Evolutionary conservation across 805 yeast genomes (phyloP).

Genomic region (Pichia gijzeniarum): DNA sequence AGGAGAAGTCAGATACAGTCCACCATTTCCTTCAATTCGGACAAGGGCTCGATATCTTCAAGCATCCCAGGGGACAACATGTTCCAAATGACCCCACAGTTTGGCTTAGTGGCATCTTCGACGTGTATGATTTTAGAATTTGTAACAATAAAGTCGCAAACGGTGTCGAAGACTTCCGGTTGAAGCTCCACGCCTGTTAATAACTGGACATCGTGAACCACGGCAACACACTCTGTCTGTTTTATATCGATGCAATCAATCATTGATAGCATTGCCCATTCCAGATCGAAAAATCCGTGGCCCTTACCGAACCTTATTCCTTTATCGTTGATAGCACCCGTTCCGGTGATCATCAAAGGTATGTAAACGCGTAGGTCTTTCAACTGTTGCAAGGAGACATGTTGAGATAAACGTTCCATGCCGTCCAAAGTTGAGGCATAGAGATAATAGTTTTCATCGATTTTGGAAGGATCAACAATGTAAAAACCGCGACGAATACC

Average conservation of each 20-base stretch:
- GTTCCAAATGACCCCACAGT: slow-evolving; percentile 27
- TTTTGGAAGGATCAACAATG: slow-evolving; percentile 21
- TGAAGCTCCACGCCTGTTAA: slow-evolving; percentile 20
- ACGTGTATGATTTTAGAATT: slow-evolving; percentile 18
- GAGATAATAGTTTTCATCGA: slow-evolving; percentile 16
- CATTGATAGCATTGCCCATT: slow-evolving; percentile 29
- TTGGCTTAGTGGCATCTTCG: slow-evolving; percentile 20
- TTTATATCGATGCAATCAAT: slow-evolving; percentile 18
- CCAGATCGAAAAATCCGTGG: slow-evolving; percentile 29
- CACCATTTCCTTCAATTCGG: slow-evolving; percentile 14
- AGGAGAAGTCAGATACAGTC: background rate
- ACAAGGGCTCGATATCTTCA: slow-evolving; percentile 26
- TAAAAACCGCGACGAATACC: slow-evolving; percentile 28
- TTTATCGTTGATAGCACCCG: slow-evolving; percentile 28
- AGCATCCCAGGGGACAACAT: slow-evolving; percentile 23
- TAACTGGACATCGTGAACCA: slow-evolving; percentile 29
- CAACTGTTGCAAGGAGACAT: slow-evolving; percentile 17
- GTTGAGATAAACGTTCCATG: slow-evolving; percentile 24
- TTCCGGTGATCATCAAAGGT: slow-evolving; percentile 28
- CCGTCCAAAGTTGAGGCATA: slow-evolving; percentile 29
- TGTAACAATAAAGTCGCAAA: slow-evolving; percentile 28
- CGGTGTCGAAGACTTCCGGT: slow-evolving; percentile 29
- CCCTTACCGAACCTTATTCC: slow-evolving; percentile 30
- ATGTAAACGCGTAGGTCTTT: slow-evolving; percentile 14
- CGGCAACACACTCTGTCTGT: slow-evolving; percentile 24